Percentiles rank a stretch among this genome's conserved stretches.
These are phyloP conservation scores for Tephrocybe rancida DNA, from an alignment of 768 basidiomycete genomes.

Conservation along the genomic window DNA sequence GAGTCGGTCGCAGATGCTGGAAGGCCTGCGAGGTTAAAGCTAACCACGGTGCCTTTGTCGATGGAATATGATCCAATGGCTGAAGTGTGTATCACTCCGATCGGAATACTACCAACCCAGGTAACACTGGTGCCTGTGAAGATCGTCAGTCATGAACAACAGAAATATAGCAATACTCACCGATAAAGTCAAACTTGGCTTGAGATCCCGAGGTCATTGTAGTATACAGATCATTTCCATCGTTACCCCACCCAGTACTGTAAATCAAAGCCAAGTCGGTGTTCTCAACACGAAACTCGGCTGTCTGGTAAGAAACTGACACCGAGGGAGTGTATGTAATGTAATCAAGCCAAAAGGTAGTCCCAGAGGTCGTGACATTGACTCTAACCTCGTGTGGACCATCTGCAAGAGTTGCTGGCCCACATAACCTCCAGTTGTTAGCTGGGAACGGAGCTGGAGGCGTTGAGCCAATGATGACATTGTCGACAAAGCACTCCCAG, in stretches of 20 bases:
- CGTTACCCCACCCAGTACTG: slow-evolving; percentile 19
- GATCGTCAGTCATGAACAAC: not conserved
- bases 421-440: slow-evolving; percentile 28
- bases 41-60: no score
- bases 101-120: slow-evolving; percentile 11
- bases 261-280: slow-evolving; percentile 21
- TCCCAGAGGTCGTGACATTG: slow-evolving; percentile 13
- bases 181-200: slow-evolving; percentile 22
- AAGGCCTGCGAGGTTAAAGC: no score
- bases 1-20: not conserved
- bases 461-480: slow-evolving; percentile 21
- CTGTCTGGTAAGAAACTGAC: slow-evolving; percentile 11
- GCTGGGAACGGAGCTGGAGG: slow-evolving; percentile 17
- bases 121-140: slow-evolving; percentile 7
- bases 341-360: slow-evolving; percentile 9
- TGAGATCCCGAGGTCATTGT: slow-evolving; percentile 19
- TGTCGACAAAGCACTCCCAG: no score
- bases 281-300: slow-evolving; percentile 19
- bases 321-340: slow-evolving; percentile 7
- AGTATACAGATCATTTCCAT: slow-evolving; percentile 14
- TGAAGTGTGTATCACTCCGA: not conserved
- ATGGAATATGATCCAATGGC: not conserved
- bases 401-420: slow-evolving; percentile 17
- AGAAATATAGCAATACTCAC: slow-evolving; percentile 13
- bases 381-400: slow-evolving; percentile 26